Evolutionary conservation across 1,284 basidiomycete species (phyloP), one percentile per base, ranked within the genome.

Genomic region (Rhodofomes roseus): DNA sequence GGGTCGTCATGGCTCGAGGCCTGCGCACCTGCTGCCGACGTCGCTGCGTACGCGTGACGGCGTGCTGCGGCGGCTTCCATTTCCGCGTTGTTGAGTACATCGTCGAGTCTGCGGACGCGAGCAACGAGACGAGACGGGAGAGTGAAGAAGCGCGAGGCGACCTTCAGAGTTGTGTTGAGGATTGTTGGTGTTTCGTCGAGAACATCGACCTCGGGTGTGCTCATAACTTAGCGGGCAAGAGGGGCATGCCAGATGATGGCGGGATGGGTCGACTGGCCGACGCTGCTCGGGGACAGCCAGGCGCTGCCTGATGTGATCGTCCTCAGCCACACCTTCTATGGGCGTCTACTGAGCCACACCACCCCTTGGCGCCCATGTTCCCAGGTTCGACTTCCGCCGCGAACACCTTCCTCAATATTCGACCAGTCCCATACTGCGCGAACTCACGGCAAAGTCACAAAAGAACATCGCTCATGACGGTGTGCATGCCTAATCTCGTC

Each of bases 41-140:
- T 57, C 16, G 23, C 58, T 5, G 46, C 25, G 20, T 60, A 59
- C 12, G 36, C 52, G 6, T 44, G 58, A 1, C 55, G 46, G 11
- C 55, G 55, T 3, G 62, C 53, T 2, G 22, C 44, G 3, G 62
- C 14, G 14, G 31, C n/a, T 36, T 37, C 50, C 4, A 37, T 55
- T 23, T 64, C 39, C 23, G 63, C 59, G 58, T 62, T n/a, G n/a
- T n/a, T 54, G 16, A 64, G 31, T 25, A 70, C 39, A 23, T 66
- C 61, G 60, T 75, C 73, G 29, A 74, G 69, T 20, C 70, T 70
- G 44, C 78, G 74, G 48, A 82, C 73, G 22, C 77, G 73, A n/a
- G 75, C 73, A 9, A 83, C 66, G 4, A 80, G 63, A 40, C 77
- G 75, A 46, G 77, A 77, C 2, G 81, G 78, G 53, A 79, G 71